Evolutionary conservation across 768 basidiomycete species (phyloP), one percentile per base, ranked within the genome.

Genomic region (Leccinum truebloodii): DNA sequence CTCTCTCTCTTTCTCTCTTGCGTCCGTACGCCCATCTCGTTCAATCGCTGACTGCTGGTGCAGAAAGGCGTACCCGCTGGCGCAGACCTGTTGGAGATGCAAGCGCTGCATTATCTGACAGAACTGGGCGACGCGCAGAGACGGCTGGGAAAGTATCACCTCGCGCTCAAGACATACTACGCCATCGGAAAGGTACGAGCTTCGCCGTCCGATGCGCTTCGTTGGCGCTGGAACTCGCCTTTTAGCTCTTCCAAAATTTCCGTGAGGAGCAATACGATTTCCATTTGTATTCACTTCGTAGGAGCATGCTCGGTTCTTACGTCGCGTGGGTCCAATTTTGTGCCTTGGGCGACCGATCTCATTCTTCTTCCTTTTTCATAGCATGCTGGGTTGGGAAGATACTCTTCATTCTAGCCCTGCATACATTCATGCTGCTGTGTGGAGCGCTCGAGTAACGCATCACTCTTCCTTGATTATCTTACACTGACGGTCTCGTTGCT

Each of bases 221-320:
- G 30, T 30, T 39, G 35, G 51, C 22, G 51, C 52, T 68, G 37
- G 22, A 68, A 56, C 53, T 16, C 55, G 22, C 34, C 34, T 53
- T 30, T 44, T 61, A 92, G 92, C 77, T 88, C 16, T 98, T 96
- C 72, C 83, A 88, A 56, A 90, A 90, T 55, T 84, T 91, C 64
- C 94, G 97, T 64, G 94, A 98, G 65, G 95, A 97, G 69, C 95
- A 98, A 75, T 98, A 90, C 67, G 97, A 99, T 74, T 99, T 99
- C 81, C 97, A 99, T 72, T 86, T 90, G 7, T 99, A 98, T 73
- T 92, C 92, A 65, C 65, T 98, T 65, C 87, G 97, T 56, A 94
- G 92, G 67, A 91, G 88, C 67, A 96, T 91, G 8, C 76, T 98
- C 35, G 89, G 87, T 56, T 85, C 93, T 13, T 98, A 98, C 71